Conservation (phyloP, 2,329 filamentous ascomycete genomes). For the Ascocoryne sarcoides region DNA sequence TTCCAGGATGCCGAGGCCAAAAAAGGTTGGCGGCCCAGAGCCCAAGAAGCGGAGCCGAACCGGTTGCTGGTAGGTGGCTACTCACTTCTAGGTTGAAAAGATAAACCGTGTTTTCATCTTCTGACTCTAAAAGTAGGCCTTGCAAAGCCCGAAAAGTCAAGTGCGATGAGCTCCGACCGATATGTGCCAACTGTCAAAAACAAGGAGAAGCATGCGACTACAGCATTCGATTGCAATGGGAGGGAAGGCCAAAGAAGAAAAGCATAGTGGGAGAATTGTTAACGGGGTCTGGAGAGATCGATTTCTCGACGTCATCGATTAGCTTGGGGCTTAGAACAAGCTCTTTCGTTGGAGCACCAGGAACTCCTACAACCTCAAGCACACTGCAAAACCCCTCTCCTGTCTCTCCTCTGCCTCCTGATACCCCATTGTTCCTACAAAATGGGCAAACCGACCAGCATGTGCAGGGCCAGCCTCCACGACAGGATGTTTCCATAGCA, state of each 20-base stretch:
- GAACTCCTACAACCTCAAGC: too few relatives aligned
- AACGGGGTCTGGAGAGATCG: constrained; percentile 6
- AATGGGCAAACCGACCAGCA: too few relatives aligned
- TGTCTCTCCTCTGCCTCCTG: too few relatives aligned
- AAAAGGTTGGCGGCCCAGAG: constrained; percentile 53
- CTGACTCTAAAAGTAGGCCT: constrained; percentile 42
- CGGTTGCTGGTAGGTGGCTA: constrained; percentile 49
- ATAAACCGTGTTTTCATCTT: neutral
- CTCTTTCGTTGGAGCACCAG: too few relatives aligned
- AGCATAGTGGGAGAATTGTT: constrained; percentile 18
- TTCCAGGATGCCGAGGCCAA: constrained; percentile 53
- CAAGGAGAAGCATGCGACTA: constrained; percentile 71
- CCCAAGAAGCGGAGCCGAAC: constrained; percentile 60
- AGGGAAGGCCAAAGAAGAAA: constrained; percentile 57
- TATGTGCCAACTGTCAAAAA: constrained; percentile 63
- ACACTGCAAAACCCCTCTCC: neutral
- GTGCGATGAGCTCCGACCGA: constrained; percentile 70
- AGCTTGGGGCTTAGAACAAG: neutral
- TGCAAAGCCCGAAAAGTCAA: constrained; percentile 75
- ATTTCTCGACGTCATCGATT: constrained; percentile 10
- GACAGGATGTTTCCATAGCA: too few relatives aligned
- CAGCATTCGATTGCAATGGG: constrained; percentile 74
- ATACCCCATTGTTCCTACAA: too few relatives aligned
- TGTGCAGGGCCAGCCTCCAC: too few relatives aligned
- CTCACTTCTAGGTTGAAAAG: neutral